phyloP scores from a whole-genome alignment of 139 green algal genomes.

The Picochlorum sp. region DNA sequence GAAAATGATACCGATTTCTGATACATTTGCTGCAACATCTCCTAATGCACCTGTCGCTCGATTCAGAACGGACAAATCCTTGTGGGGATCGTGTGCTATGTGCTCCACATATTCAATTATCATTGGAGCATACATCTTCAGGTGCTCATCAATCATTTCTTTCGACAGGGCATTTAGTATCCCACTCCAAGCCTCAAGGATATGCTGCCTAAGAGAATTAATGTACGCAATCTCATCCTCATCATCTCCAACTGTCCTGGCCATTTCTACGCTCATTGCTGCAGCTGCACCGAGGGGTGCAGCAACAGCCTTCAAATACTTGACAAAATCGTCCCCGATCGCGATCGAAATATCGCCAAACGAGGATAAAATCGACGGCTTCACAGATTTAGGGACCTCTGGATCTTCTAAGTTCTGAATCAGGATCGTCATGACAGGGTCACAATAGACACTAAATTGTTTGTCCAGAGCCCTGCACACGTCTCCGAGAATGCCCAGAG shows the following conservation, averaged over 20 bases:
- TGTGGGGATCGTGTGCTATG: conserved; percentile 47
- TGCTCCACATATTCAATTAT: conserved; percentile 58
- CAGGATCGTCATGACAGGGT: conserved; percentile 68
- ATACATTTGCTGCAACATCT: conserved; percentile 48
- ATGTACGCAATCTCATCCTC: conserved; percentile 88
- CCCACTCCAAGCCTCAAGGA: conserved; percentile 90
- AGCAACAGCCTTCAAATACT: conserved; percentile 61
- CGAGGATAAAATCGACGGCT: conserved; percentile 85
- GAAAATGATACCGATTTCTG: conserved; percentile 31
- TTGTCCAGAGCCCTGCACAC: conserved; percentile 74
- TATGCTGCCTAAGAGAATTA: conserved; percentile 76
- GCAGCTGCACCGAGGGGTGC: conserved; percentile 72
- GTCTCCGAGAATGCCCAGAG: conserved; percentile 87
- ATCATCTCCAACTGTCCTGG: conserved; percentile 26
- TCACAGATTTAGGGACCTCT: conserved; percentile 82
- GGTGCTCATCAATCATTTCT: conserved; percentile 26
- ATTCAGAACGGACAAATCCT: conserved; percentile 47
- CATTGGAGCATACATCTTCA: conserved; percentile 12
- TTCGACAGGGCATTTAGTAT: conserved; percentile 55
- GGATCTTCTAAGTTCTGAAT: conserved; percentile 38
- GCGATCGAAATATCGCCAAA: conserved; percentile 93
- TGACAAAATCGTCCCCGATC: conserved; percentile 73
- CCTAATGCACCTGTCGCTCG: conserved; percentile 55
- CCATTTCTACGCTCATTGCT: conserved; percentile 43
- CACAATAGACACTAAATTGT: conserved; percentile 68